A percentile compares a stretch with the other conserved stretches of the same genome.
These are phyloP conservation scores for Saccharomycopsis babjevae DNA, from an alignment of 805 yeast species.

Conservation along the genomic window DNA sequence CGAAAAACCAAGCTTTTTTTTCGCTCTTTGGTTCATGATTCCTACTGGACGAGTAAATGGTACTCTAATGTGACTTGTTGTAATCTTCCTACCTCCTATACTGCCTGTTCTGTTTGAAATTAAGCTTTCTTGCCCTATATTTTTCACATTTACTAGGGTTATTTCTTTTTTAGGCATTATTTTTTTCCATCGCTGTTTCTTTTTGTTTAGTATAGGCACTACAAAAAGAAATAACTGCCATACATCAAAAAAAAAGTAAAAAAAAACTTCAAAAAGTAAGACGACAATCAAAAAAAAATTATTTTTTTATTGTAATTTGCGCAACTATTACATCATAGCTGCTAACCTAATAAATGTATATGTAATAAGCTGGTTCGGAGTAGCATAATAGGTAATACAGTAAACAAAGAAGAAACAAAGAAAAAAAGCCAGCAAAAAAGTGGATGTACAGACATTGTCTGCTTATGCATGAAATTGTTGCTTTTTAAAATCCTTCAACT, in stretches of 20 bases:
- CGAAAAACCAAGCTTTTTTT: neutral
- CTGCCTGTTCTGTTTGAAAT: no score
- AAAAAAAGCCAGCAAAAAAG: no score
- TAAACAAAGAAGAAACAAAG: no score
- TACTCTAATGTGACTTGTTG: no score
- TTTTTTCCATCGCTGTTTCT: neutral
- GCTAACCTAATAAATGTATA: neutral
- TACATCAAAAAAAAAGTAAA: neutral
- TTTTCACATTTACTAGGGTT: neutral
- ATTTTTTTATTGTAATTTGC: neutral
- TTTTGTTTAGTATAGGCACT: neutral
- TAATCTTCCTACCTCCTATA: no score
- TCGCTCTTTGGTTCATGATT: neutral
- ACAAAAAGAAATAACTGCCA: neutral
- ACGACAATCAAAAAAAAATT: neutral
- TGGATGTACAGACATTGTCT: no score
- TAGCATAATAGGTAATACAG: no score
- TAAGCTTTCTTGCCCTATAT: no score
- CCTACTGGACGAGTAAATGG: no score
- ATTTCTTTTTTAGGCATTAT: neutral
- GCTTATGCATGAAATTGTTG: no score
- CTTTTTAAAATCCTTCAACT: no score
- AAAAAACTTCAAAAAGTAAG: neutral
- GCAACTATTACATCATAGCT: neutral
- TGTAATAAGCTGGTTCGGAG: no score